These are phyloP conservation scores for Fraxinus velutina DNA, from an alignment of 305 asterid genomes.

Conservation along the genomic window DNA sequence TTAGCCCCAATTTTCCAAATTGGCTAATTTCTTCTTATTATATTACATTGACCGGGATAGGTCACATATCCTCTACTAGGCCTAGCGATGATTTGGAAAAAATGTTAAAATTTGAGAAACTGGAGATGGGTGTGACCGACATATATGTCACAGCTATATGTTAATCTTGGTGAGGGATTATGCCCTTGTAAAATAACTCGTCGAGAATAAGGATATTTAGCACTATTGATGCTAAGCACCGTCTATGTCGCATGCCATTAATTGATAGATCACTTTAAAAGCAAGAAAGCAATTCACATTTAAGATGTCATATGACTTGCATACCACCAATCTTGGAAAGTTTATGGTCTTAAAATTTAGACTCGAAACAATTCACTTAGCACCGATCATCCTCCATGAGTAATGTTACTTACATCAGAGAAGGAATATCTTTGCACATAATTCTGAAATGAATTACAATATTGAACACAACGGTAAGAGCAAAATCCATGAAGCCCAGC, in stretches of 20 bases:
- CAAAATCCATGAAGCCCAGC: neutral
- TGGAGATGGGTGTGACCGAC: too few species aligned
- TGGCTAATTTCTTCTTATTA: too few species aligned
- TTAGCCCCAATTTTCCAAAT: too few species aligned
- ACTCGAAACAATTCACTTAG: neutral
- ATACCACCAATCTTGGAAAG: neutral
- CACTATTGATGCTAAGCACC: too few species aligned
- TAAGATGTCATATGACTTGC: neutral
- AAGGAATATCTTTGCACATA: neutral
- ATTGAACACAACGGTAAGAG: neutral
- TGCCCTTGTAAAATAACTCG: too few species aligned
- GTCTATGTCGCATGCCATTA: neutral
- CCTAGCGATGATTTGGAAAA: too few species aligned
- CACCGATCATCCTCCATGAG: neutral
- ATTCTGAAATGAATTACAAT: neutral
- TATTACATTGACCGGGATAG: too few species aligned
- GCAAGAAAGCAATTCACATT: neutral
- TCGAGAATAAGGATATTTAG: neutral
- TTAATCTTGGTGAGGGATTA: too few species aligned
- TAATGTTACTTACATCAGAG: neutral
- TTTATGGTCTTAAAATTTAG: neutral
- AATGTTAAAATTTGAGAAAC: too few species aligned
- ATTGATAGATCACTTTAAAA: neutral
- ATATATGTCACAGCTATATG: too few species aligned
- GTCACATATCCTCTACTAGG: too few species aligned